Evolutionary conservation across 495 filamentous ascomycete species (phyloP).

Genomic region (Lentithecium fluviatile): DNA sequence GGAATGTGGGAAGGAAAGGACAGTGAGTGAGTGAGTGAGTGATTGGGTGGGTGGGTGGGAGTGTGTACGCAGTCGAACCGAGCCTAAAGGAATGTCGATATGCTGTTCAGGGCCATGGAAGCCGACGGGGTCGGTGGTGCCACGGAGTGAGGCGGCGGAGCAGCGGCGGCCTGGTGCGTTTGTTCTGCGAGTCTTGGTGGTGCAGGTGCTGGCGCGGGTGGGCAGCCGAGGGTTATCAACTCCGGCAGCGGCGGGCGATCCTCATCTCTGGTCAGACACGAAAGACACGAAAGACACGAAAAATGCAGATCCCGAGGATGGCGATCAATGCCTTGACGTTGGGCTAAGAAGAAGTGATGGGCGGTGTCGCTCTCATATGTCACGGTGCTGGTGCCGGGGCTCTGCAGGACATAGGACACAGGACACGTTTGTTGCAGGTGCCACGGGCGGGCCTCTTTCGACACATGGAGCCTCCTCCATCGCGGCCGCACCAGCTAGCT

Average conservation of each 20-base stretch:
- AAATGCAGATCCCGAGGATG: background rate
- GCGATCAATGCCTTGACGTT: constrained; percentile 15
- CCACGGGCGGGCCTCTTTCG: background rate
- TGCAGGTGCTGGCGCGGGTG: background rate
- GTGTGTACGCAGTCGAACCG: background rate
- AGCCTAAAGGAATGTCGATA: background rate
- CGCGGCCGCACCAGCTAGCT: no score
- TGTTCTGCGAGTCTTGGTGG: constrained; percentile 2
- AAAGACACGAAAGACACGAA: constrained; percentile 1
- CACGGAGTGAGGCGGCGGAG: constrained; percentile 10
- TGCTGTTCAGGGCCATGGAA: constrained; percentile 14
- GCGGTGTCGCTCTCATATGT: background rate
- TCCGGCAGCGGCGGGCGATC: constrained; percentile 18
- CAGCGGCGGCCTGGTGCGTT: background rate
- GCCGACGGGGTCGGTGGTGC: constrained; percentile 9
- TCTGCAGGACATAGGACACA: no score
- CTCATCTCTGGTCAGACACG: constrained; percentile 22
- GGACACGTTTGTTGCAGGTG: background rate
- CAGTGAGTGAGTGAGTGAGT: background rate
- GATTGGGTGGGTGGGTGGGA: no score
- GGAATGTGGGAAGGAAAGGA: constrained; percentile 6
- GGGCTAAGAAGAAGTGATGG: background rate
- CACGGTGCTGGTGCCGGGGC: background rate
- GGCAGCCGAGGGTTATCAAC: constrained; percentile 9
- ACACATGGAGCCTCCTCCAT: background rate